phyloP scores from a whole-genome alignment of 306 rosid species.

The Cicer chorassanicum region DNA sequence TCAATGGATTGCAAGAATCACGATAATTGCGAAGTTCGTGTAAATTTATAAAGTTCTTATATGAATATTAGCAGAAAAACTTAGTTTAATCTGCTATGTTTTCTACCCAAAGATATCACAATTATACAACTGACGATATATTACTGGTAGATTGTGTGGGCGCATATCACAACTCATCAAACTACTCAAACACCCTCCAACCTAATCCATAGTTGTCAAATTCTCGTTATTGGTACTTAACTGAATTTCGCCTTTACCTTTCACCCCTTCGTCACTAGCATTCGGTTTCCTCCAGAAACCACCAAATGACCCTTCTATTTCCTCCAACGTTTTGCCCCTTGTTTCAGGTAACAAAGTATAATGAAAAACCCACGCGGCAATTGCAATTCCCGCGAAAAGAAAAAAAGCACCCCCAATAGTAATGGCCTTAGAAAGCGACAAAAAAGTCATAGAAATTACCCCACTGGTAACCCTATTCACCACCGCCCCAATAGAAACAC shows the following conservation, averaged over 20 bases:
- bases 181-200: not conserved
- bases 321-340: constrained; percentile 46
- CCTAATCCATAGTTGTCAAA: not conserved
- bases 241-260: not conserved
- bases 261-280: not conserved
- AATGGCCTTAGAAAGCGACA: constrained; percentile 53
- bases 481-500: constrained; percentile 62
- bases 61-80: too few relatives aligned
- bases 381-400: constrained; percentile 43
- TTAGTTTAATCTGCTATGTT: too few relatives aligned
- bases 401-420: constrained; percentile 48
- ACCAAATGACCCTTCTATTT: constrained; percentile 51
- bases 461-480: constrained; percentile 64
- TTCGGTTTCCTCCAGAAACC: constrained; percentile 36
- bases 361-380: constrained; percentile 46
- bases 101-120: not conserved
- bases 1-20: too few relatives aligned
- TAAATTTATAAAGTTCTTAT: too few relatives aligned
- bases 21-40: too few relatives aligned
- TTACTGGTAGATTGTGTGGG: too few relatives aligned
- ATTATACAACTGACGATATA: not conserved
- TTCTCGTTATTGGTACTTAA: not conserved
- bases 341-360: constrained; percentile 48
- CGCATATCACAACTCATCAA: not conserved
- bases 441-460: constrained; percentile 65